phyloP scores from a whole-genome alignment of 169 alveolate species.

The Cyclospora cayetanensis region DNA sequence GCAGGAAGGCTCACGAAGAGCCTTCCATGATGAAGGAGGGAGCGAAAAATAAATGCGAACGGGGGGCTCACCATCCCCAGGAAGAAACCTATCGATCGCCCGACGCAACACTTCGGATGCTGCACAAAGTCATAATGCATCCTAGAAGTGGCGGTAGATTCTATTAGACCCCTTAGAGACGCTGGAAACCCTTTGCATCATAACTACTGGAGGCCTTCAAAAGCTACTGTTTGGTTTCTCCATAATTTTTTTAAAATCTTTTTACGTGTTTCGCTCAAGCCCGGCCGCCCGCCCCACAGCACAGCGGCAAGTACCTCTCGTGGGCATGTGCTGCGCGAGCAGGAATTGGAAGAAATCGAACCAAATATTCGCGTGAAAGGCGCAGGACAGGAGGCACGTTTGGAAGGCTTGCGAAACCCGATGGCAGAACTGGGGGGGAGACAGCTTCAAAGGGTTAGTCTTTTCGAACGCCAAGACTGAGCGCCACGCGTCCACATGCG shows the following conservation, averaged over 20 bases:
- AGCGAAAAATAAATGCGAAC: too few relatives aligned
- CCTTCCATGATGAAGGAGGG: too few relatives aligned
- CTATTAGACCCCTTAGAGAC: neutral
- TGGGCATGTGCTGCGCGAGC: slow-evolving; percentile 55
- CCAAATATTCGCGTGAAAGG: slow-evolving; percentile 53
- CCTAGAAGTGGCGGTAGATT: neutral
- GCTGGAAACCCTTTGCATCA: neutral
- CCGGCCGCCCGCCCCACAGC: neutral
- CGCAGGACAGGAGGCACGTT: slow-evolving; percentile 48
- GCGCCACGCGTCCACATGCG: slow-evolving; percentile 51
- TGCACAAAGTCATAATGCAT: neutral
- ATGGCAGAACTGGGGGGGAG: neutral
- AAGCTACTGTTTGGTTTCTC: neutral
- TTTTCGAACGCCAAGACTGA: slow-evolving; percentile 29
- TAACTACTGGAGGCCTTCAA: neutral
- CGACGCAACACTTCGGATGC: neutral
- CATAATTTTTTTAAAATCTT: neutral
- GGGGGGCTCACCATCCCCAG: neutral
- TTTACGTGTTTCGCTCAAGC: neutral
- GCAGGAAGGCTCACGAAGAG: too few relatives aligned
- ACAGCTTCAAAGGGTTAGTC: slow-evolving; percentile 20
- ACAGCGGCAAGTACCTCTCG: slow-evolving; percentile 42
- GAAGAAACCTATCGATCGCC: neutral
- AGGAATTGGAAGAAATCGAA: slow-evolving; percentile 41
- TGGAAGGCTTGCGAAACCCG: slow-evolving; percentile 40